A percentile compares a stretch with the other conserved stretches of the same genome.
phyloP scores from a whole-genome alignment of 2,329 filamentous ascomycete genomes.

The Fusarium luffae region DNA sequence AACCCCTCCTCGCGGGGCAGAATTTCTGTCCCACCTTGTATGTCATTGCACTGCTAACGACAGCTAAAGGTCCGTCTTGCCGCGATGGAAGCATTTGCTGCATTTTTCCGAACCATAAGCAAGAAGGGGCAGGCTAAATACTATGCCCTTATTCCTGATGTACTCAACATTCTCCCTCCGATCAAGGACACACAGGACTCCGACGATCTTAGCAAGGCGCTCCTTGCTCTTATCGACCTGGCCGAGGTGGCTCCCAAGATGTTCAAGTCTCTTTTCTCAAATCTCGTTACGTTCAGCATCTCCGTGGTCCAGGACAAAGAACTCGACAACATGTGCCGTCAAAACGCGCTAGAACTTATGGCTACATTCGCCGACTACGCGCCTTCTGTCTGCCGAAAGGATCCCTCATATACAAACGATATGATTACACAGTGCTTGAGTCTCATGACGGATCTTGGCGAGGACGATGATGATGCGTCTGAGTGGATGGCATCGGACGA shows the following conservation, averaged over 20 bases:
- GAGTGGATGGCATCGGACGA: constrained; percentile 96
- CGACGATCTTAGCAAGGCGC: constrained; percentile 88
- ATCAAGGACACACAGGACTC: constrained; percentile 93
- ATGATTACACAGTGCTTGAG: constrained; percentile 99
- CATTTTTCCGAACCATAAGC: constrained; percentile 90
- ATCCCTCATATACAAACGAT: constrained; percentile 88
- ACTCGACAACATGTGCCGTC: constrained; percentile 85
- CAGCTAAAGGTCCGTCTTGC: constrained; percentile 79
- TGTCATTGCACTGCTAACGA: constrained; percentile 30
- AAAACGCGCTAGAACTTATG: constrained; percentile 97
- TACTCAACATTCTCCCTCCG: constrained; percentile 93
- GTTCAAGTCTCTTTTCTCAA: constrained; percentile 95
- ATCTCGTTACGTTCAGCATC: constrained; percentile 91
- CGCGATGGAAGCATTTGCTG: constrained; percentile 95
- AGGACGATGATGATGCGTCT: constrained; percentile 91
- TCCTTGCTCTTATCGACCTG: constrained; percentile 91
- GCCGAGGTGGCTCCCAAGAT: constrained; percentile 96
- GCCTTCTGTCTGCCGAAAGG: constrained; percentile 94
- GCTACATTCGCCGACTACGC: constrained; percentile 97
- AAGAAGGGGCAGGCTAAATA: constrained; percentile 93
- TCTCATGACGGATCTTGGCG: constrained; percentile 95
- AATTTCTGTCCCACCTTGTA: constrained; percentile 10
- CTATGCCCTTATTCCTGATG: constrained; percentile 85
- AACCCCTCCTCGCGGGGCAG: constrained; percentile 6
- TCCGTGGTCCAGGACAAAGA: constrained; percentile 97